These are phyloP conservation scores for Zizania latifolia DNA, from an alignment of 176 grass and related monocot species.

Conservation along the genomic window DNA sequence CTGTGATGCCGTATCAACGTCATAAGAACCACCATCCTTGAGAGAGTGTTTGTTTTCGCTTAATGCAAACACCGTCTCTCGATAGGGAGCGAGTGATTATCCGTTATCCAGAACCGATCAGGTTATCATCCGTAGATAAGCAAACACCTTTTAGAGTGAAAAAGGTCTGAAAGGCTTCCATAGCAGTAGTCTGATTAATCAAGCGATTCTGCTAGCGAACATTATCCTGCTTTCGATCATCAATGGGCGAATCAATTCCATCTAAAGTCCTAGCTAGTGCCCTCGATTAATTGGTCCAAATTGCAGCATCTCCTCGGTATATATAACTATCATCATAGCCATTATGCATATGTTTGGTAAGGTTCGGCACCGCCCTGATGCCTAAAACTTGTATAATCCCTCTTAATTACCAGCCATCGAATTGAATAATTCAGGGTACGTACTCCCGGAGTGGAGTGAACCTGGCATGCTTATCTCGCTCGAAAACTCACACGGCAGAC, in stretches of 20 bases:
- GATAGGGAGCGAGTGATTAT: conserved; percentile 4
- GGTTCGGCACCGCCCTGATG: conserved; percentile 19
- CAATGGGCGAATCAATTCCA: conserved; percentile 17
- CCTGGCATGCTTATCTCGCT: conserved; percentile 20
- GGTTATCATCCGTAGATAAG: background rate
- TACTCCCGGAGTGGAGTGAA: background rate
- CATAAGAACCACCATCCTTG: background rate
- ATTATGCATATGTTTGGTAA: background rate
- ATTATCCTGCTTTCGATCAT: conserved; percentile 28
- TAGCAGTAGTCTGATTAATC: conserved; percentile 9
- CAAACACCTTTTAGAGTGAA: background rate
- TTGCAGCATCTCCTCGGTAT: conserved; percentile 16
- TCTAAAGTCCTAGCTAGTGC: conserved; percentile 17
- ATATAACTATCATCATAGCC: background rate
- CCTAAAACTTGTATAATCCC: background rate
- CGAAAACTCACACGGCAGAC: too few relatives aligned
- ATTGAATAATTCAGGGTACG: background rate
- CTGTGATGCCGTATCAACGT: background rate
- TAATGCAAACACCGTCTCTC: background rate
- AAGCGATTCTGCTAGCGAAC: conserved; percentile 9
- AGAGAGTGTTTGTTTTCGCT: background rate
- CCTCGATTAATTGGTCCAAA: conserved; percentile 19
- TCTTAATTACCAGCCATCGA: background rate
- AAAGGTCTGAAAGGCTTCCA: background rate
- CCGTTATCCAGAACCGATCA: conserved; percentile 20